Evolutionary conservation across 352 stramenopile species (phyloP).

Genomic region (Pilasporangium apinafurcum): DNA sequence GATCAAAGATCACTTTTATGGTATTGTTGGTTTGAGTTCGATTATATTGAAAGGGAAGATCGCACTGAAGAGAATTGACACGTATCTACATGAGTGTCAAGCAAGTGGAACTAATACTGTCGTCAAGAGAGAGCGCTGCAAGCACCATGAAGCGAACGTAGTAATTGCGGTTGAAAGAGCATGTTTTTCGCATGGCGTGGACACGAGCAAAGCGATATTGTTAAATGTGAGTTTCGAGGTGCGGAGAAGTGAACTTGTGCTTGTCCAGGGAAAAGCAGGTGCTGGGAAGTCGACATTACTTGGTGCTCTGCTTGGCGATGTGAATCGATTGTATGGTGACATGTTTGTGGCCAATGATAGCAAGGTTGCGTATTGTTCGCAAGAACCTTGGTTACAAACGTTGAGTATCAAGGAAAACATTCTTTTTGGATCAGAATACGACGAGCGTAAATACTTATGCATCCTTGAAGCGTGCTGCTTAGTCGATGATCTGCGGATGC

Average conservation of each 20-base stretch:
- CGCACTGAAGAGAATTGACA: background rate
- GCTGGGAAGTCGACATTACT: conserved; percentile 11
- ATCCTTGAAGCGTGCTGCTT: conserved; percentile 20
- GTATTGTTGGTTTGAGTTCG: conserved; percentile 6
- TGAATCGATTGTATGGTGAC: background rate
- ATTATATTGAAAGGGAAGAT: background rate
- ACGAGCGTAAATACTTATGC: conserved; percentile 42
- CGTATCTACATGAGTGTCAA: too few species aligned
- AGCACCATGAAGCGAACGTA: background rate
- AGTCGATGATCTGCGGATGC: conserved; percentile 8
- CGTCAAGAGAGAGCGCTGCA: too few species aligned
- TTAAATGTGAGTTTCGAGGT: conserved; percentile 2
- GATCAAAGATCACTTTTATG: conserved; percentile 24
- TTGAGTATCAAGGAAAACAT: conserved; percentile 79
- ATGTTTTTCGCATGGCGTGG: background rate
- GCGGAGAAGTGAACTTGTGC: background rate
- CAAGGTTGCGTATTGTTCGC: conserved; percentile 20
- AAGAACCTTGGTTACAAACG: conserved; percentile 82
- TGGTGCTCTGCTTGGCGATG: conserved; percentile 1
- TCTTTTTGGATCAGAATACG: conserved; percentile 62
- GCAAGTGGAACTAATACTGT: background rate
- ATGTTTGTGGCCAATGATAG: conserved; percentile 3
- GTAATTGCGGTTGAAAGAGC: background rate
- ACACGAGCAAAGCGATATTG: background rate
- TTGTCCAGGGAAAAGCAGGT: conserved; percentile 7